Conservation (phyloP, 2,329 filamentous ascomycete species). For the Pseudofabraea citricarpa region DNA sequence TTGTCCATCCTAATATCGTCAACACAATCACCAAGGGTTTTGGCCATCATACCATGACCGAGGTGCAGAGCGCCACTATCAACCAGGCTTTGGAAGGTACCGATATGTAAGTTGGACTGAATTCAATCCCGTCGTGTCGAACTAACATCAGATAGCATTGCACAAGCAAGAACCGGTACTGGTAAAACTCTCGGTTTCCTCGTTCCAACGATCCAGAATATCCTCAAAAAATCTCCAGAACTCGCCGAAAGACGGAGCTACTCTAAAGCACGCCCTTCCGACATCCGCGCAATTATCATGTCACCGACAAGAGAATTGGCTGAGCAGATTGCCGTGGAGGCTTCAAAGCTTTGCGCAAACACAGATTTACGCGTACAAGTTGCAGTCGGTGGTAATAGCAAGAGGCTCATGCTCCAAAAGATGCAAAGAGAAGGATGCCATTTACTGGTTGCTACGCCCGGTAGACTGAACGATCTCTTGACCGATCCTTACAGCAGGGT, state of each 20-base stretch:
- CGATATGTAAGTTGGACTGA: conserved; percentile 25
- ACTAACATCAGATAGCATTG: conserved; percentile 53
- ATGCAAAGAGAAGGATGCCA: conserved; percentile 70
- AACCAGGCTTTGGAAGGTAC: conserved; percentile 66
- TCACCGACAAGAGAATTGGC: conserved; percentile 80
- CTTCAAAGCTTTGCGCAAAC: conserved; percentile 36
- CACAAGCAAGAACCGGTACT: conserved; percentile 94
- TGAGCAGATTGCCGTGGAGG: conserved; percentile 77
- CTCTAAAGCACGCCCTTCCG: conserved; percentile 41
- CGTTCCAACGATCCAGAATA: conserved; percentile 75
- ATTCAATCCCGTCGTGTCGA: not conserved
- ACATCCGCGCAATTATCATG: conserved; percentile 67
- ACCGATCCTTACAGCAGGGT: conserved; percentile 46
- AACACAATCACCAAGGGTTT: conserved; percentile 63
- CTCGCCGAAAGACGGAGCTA: conserved; percentile 41
- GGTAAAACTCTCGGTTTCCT: conserved; percentile 96
- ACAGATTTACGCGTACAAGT: conserved; percentile 52
- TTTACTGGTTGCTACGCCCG: conserved; percentile 84
- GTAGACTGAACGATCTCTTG: conserved; percentile 74
- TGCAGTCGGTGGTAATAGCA: conserved; percentile 87
- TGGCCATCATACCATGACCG: conserved; percentile 80
- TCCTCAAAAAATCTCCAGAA: conserved; percentile 57
- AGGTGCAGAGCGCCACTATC: conserved; percentile 84
- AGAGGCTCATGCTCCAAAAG: conserved; percentile 37
- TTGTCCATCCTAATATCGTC: conserved; percentile 27